phyloP scores from a whole-genome alignment of 2,329 filamentous ascomycete genomes.

The Penicillium hordei region DNA sequence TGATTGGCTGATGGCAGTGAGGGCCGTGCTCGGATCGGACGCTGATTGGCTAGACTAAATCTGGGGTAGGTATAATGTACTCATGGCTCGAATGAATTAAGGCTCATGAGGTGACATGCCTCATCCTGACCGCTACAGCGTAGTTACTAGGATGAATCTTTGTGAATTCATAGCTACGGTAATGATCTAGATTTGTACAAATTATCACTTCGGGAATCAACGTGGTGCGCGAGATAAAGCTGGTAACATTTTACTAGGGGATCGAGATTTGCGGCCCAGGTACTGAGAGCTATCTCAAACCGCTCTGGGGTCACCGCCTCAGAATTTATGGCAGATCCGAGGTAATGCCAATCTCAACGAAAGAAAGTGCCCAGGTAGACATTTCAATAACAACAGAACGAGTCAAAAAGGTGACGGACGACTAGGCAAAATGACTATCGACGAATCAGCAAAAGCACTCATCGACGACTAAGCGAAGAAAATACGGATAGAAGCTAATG shows the following conservation, averaged over 20 bases:
- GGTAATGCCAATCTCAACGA: not conserved
- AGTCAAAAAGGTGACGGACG: not conserved
- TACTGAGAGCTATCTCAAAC: not conserved
- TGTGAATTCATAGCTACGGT: rapidly evolving
- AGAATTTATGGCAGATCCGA: not conserved
- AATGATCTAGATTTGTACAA: not conserved
- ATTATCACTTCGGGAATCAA: not conserved
- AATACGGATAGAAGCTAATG: not conserved
- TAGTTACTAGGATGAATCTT: rapidly evolving
- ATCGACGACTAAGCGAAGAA: not conserved
- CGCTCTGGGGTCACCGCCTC: not conserved
- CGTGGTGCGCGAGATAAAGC: not conserved
- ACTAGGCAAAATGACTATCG: not conserved
- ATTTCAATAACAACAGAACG: not conserved
- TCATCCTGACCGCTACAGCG: not conserved
- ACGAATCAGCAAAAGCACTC: not conserved
- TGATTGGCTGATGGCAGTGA: not conserved
- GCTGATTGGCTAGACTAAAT: not conserved
- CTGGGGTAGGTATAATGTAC: not conserved
- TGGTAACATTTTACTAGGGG: too few relatives aligned
- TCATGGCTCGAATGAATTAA: not conserved
- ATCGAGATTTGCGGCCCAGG: not conserved
- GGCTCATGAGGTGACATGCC: not conserved
- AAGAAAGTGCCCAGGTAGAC: too few relatives aligned
- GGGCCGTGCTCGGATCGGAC: not conserved